A percentile compares a stretch with the other conserved stretches of the same genome.
Conservation (phyloP, 257 asterid species). For the Nicotiana paniculata region DNA sequence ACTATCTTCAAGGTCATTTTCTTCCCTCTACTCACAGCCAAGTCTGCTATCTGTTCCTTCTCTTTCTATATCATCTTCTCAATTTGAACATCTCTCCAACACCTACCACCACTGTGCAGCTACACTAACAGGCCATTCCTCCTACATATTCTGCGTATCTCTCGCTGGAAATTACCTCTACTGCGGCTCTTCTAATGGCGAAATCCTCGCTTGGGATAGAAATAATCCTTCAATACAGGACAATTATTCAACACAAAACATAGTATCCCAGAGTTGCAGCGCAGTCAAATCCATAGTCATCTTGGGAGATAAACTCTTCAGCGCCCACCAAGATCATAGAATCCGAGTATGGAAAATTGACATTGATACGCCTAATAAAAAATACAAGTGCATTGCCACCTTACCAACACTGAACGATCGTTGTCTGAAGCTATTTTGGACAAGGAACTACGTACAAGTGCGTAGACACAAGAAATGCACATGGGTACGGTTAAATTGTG, state of each 20-base stretch:
- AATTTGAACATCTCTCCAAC: conserved; percentile 28
- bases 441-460: conserved; percentile 42
- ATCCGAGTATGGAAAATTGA: conserved; percentile 66
- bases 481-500: conserved; percentile 26
- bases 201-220: conserved; percentile 41
- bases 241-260: not conserved
- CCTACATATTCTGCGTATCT: conserved; percentile 43
- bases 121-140: conserved; percentile 51
- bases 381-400: conserved; percentile 45
- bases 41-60: conserved; percentile 65
- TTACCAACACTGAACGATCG: conserved; percentile 65
- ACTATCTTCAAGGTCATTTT: conserved; percentile 32
- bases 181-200: conserved; percentile 50
- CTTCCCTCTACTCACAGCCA: conserved; percentile 43
- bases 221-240: conserved; percentile 3
- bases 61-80: conserved; percentile 36
- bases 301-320: conserved; percentile 42
- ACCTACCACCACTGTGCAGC: conserved; percentile 29
- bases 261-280: conserved; percentile 26
- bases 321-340: conserved; percentile 73
- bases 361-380: conserved; percentile 9
- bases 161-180: conserved; percentile 55
- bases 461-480: conserved; percentile 60
- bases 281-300: conserved; percentile 54
- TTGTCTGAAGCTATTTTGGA: conserved; percentile 31